Base-by-base conservation (phyloP, 1,139 yeast genomes). In the Ogataea hybrid region DNA sequence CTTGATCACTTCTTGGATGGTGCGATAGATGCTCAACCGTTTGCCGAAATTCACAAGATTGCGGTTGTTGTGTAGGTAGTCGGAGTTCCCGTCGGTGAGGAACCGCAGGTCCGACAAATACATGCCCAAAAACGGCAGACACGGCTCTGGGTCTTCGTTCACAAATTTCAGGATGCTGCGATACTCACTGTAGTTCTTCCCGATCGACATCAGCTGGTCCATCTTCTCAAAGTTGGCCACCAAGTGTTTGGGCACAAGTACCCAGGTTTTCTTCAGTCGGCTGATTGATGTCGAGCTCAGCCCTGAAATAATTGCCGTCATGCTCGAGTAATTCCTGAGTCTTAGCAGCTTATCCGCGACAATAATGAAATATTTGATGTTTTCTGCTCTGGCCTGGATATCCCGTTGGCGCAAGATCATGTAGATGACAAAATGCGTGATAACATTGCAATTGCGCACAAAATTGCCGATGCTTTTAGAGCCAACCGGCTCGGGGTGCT, bases 271-370 rank as follows among this genome's bases (percentile, higher is more conserved):
- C 57, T 82, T 84, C 59, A 92, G 71, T 43, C 97, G 72, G 59
- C 86, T 90, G 42, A 92, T 78, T 4, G 96, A 90, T 0, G 96
- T 85, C 1, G 96, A 84, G 52, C 84, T 83, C 36, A 92, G 68
- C 0, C 96, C 96, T 29, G 96, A 85, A 17, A 89, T 79, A 37
- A 92, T 81, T 1, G 97, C 97, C 8, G 96, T 90, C 95, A 92
- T 85, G 10, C 95, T 82, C 5, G 95, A 84, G 58, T 81, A 92
- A 61, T 92, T 92, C 58, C 87, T 86, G 55, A 84, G 68, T 44
- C 73, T 77, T 20, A 88, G 74, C 56, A 96, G 82, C 54, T 80
- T 77, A 51, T 84, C 90, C 0, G 97, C 96, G 30, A 88, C 88
- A 35, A 74, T 77, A 38, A 90, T 85, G 61, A 88, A 88, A 61